Evolutionary conservation across 495 filamentous ascomycete genomes (phyloP).

Genomic region (Penicillium verhagenii): DNA sequence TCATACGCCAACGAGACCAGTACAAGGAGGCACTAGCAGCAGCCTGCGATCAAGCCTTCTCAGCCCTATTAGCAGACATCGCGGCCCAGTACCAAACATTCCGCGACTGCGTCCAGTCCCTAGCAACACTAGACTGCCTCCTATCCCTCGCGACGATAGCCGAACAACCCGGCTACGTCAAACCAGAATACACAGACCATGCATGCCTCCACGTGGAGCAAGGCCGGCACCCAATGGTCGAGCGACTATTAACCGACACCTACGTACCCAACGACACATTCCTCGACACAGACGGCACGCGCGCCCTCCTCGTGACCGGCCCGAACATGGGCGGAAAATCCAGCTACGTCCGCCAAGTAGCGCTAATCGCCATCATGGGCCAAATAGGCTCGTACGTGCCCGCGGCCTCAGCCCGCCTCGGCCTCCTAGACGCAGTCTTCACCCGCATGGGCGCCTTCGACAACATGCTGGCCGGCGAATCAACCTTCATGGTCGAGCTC

Average conservation of each 20-base stretch:
- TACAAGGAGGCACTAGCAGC: slow-evolving; percentile 90
- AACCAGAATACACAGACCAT: slow-evolving; percentile 73
- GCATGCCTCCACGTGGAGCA: slow-evolving; percentile 68
- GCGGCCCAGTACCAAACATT: slow-evolving; percentile 81
- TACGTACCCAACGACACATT: slow-evolving; percentile 92
- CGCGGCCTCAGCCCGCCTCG: slow-evolving; percentile 68
- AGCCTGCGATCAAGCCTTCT: slow-evolving; percentile 87
- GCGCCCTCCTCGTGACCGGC: slow-evolving; percentile 86
- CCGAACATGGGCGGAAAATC: slow-evolving; percentile 99
- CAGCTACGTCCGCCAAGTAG: slow-evolving; percentile 88
- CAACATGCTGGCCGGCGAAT: slow-evolving; percentile 93
- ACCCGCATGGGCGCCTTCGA: slow-evolving; percentile 97
- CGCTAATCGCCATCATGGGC: slow-evolving; percentile 88
- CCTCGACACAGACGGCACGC: slow-evolving; percentile 60
- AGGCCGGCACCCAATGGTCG: slow-evolving; percentile 94
- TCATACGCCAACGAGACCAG: slow-evolving; percentile 88
- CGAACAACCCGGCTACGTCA: slow-evolving; percentile 81
- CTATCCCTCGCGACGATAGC: slow-evolving; percentile 83
- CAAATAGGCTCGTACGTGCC: slow-evolving; percentile 96
- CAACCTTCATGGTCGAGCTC: slow-evolving; percentile 97
- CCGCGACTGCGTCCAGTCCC: slow-evolving; percentile 80
- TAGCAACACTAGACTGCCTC: slow-evolving; percentile 88
- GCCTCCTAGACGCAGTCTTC: slow-evolving; percentile 86
- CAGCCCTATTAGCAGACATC: slow-evolving; percentile 65
- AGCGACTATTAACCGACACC: slow-evolving; percentile 78